These are phyloP conservation scores for Colletotrichum magnum DNA, from an alignment of 2,329 filamentous ascomycete genomes.

Conservation along the genomic window DNA sequence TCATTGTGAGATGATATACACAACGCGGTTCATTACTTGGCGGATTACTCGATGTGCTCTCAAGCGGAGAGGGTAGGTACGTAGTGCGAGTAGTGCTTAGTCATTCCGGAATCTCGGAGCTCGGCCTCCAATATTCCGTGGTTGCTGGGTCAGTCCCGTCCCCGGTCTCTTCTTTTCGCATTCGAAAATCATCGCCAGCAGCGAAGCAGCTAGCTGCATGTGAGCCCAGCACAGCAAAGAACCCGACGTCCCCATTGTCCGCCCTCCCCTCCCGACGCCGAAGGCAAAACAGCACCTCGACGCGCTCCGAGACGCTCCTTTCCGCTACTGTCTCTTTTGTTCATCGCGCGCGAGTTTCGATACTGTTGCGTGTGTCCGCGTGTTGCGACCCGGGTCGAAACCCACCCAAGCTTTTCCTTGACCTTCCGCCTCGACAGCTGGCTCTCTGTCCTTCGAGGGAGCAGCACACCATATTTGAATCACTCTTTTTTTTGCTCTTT, in stretches of 20 bases:
- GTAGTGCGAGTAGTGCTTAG: too few relatives aligned
- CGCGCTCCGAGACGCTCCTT: constrained; percentile 10
- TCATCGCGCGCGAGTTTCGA: not conserved
- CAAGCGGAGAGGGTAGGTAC: too few relatives aligned
- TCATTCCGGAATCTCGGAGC: not conserved
- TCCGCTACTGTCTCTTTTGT: not conserved
- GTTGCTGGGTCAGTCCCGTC: constrained; percentile 36
- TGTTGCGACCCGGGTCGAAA: constrained; percentile 5
- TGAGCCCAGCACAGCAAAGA: constrained; percentile 17
- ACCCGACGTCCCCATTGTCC: not conserved
- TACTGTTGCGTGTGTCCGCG: not conserved
- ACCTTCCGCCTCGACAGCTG: constrained; percentile 6
- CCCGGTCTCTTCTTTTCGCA: constrained; percentile 29
- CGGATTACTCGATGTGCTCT: too few relatives aligned
- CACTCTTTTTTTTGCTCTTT: constrained; percentile 40
- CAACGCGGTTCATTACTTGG: too few relatives aligned
- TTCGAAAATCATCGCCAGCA: constrained; percentile 33
- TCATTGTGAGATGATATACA: too few relatives aligned
- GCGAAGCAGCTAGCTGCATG: constrained; percentile 5
- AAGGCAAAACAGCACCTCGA: constrained; percentile 37
- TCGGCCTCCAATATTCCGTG: constrained; percentile 22
- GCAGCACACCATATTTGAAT: not conserved
- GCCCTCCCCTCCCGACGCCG: constrained; percentile 2
- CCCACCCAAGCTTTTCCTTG: constrained; percentile 9
- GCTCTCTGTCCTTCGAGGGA: constrained; percentile 14